phyloP scores from a whole-genome alignment of 2,329 filamentous ascomycete genomes.

The Epicoccum sorghinum region DNA sequence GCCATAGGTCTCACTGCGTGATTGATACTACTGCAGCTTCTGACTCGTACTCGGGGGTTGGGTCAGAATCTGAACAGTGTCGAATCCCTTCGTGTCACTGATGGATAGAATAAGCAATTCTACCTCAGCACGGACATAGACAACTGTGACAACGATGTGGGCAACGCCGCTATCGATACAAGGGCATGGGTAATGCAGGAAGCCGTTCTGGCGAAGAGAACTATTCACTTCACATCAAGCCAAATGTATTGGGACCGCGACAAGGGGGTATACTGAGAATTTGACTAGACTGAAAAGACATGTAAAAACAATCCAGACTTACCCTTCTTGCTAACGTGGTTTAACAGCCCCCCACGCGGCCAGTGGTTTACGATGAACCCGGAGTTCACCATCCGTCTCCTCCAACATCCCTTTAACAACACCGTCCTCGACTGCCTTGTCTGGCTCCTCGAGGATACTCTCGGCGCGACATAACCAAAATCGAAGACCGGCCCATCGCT shows the following conservation, averaged over 20 bases:
- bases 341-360: slow-evolving; percentile 12
- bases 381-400: slow-evolving; percentile 21
- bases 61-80: background rate
- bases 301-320: slow-evolving; percentile 1
- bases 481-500: slow-evolving; percentile 22
- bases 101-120: slow-evolving; percentile 9
- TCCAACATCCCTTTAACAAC: slow-evolving; percentile 1
- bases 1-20: slow-evolving; percentile 6
- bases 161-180: slow-evolving; percentile 20
- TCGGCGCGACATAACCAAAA: slow-evolving; percentile 12
- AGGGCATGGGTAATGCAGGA: slow-evolving; percentile 32
- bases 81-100: slow-evolving; percentile 15
- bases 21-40: slow-evolving; percentile 18
- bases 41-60: slow-evolving; percentile 23
- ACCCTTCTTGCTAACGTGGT: background rate
- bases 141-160: slow-evolving; percentile 1
- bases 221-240: slow-evolving; percentile 25
- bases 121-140: slow-evolving; percentile 21
- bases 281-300: slow-evolving; percentile 23
- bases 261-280: slow-evolving; percentile 24
- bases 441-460: slow-evolving; percentile 24
- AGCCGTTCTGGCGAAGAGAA: slow-evolving; percentile 21
- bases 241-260: slow-evolving; percentile 29
- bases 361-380: slow-evolving; percentile 20
- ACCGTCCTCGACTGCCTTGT: slow-evolving; percentile 16